These are phyloP conservation scores for Abelmoschus esculentus DNA, from an alignment of 345 rosid species.

Conservation along the genomic window DNA sequence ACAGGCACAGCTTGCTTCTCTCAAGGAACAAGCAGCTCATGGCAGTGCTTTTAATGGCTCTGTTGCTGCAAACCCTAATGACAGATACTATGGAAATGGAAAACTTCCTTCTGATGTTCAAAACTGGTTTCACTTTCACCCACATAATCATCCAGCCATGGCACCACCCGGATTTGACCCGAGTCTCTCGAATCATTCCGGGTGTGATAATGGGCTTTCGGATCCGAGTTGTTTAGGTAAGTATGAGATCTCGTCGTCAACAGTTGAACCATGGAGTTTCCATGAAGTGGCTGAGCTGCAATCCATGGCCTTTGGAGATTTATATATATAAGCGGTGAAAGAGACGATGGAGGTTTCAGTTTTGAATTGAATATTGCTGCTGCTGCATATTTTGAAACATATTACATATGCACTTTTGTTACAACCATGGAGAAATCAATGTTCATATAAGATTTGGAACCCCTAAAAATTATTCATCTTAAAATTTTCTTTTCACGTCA, in stretches of 20 bases:
- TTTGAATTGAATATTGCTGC: conserved; percentile 29
- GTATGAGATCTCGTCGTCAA: conserved; percentile 31
- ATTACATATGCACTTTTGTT: conserved; percentile 27
- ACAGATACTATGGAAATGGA: conserved; percentile 35
- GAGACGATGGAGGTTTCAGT: conserved; percentile 21
- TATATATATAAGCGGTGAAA: conserved; percentile 21
- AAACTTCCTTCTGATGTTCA: conserved; percentile 41
- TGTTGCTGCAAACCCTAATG: conserved; percentile 53
- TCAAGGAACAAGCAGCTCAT: conserved; percentile 76
- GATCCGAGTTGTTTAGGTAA: conserved; percentile 30
- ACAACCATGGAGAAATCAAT: conserved; percentile 30
- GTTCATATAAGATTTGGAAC: conserved; percentile 20
- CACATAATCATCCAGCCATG: conserved; percentile 19
- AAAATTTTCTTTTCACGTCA: no score
- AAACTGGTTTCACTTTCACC: conserved; percentile 32
- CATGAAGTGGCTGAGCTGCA: conserved; percentile 60
- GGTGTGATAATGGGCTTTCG: conserved; percentile 26
- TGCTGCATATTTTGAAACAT: conserved; percentile 28
- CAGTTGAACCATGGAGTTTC: conserved; percentile 44
- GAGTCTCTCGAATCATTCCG: conserved; percentile 14
- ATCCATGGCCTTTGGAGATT: conserved; percentile 38
- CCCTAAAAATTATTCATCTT: conserved; percentile 4
- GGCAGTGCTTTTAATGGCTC: conserved; percentile 17
- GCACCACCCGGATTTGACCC: conserved; percentile 6
- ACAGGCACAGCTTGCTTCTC: conserved; percentile 74